Base-by-base conservation (phyloP, 768 basidiomycete genomes). In the Cystofilobasidium macerans region DNA sequence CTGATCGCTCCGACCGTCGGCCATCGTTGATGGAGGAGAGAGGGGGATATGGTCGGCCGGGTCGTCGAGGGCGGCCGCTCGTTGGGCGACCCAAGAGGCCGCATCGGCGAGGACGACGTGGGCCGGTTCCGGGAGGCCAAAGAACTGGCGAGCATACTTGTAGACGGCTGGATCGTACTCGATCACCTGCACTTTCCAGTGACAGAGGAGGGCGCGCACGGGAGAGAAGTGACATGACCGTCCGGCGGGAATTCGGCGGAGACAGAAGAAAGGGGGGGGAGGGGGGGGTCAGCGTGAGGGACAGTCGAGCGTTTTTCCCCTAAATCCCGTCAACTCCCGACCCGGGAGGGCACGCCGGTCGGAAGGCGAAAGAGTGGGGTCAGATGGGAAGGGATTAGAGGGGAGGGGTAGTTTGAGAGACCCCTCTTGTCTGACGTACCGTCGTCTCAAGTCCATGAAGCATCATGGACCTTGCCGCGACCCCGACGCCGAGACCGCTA, bases 131-230 rank as follows among this genome's bases (percentile, higher is more conserved):
- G 83, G 81, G n/a, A 97, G 79, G 9, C 83, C 86, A 69, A 98
- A 95, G 76, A 82, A 93, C 36, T 75, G 78, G 32, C 83, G 81
- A 20, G 93, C 90, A 32, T 87, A 89, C 18, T 83, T 78, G 73
- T 93, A 92, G 26, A 98, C 92, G 1, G 83, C 86, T 40, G 89
- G 88, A 73, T 97, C 94, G 67, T 94, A 88, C 75, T 98, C 94
- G 71, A 66, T 59, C 28, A 61, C 24, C 61, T 62, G 24, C 9
- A n/a, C n/a, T n/a, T n/a, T n/a, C n/a, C n/a, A n/a, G n/a, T n/a
- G n/a, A n/a, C n/a, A 20, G 12, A 1, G n/a, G 33, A 57, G 54
- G 33, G 33, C 30, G 12, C n/a, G 30, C 18, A 57, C 5, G 14
- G 16, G 26, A 57, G 54, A 11, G 18, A 6, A n/a, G 14, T 72